A percentile compares a stretch with the other conserved stretches of the same genome.
Conservation (phyloP, 805 yeast genomes). For the Yamadazyma laniorum region DNA sequence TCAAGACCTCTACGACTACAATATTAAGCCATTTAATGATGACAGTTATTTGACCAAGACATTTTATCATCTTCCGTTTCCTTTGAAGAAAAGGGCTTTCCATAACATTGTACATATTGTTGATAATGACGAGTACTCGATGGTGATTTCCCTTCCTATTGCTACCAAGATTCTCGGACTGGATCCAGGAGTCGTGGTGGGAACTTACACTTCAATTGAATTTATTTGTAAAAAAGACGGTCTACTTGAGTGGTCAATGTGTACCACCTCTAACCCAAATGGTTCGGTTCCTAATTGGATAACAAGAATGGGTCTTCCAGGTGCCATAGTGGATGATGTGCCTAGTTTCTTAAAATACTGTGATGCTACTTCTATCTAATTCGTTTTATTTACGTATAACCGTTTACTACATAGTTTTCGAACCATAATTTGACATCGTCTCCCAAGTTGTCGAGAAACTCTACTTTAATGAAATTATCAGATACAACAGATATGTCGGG, state of each 20-base stretch:
- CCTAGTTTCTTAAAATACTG: constrained; percentile 37
- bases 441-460: constrained; percentile 41
- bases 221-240: constrained; percentile 21
- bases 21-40: constrained; percentile 17
- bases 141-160: constrained; percentile 34
- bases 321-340: constrained; percentile 41
- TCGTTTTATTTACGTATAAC: too few species aligned
- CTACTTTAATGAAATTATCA: constrained; percentile 19
- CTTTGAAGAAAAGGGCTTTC: constrained; percentile 34
- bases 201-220: constrained; percentile 38
- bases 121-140: constrained; percentile 19
- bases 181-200: constrained; percentile 23
- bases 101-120: constrained; percentile 34
- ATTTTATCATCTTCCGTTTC: constrained; percentile 35
- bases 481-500: constrained; percentile 6
- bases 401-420: constrained; percentile 24
- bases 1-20: constrained; percentile 28
- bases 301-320: constrained; percentile 26
- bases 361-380: too few species aligned
- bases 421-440: constrained; percentile 44
- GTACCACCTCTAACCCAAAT: constrained; percentile 38
- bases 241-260: constrained; percentile 36
- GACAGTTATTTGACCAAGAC: constrained; percentile 31
- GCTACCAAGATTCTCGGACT: constrained; percentile 21
- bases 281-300: constrained; percentile 40